These are phyloP conservation scores for Neoboletus brunneissimus DNA, from an alignment of 768 basidiomycete species.

Conservation along the genomic window DNA sequence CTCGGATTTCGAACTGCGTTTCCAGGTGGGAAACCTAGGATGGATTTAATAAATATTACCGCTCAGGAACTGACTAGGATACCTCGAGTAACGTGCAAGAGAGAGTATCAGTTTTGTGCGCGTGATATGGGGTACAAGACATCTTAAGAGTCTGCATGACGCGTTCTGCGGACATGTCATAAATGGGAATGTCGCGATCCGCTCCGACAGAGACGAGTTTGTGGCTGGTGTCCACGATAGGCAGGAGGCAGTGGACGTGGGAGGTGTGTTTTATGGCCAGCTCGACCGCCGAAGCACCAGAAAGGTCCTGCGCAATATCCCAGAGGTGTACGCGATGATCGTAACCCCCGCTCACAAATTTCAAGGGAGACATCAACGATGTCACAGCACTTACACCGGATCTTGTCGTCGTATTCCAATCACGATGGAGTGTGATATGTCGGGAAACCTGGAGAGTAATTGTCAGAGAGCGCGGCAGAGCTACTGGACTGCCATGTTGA, in stretches of 20 bases:
- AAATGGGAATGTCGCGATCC: slow-evolving; percentile 44
- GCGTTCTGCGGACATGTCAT: slow-evolving; percentile 47
- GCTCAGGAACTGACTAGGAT: slow-evolving; percentile 1
- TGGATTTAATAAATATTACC: not conserved
- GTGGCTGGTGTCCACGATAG: slow-evolving; percentile 43
- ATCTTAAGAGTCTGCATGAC: slow-evolving; percentile 39
- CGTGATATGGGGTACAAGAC: slow-evolving; percentile 45
- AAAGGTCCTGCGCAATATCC: slow-evolving; percentile 37
- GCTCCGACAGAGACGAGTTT: slow-evolving; percentile 49
- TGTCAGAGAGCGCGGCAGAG: slow-evolving; percentile 3
- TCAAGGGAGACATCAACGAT: slow-evolving; percentile 38
- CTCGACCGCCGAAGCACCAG: slow-evolving; percentile 29
- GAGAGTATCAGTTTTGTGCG: slow-evolving; percentile 36
- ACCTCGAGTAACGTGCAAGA: slow-evolving; percentile 48
- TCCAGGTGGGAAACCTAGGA: slow-evolving; percentile 48
- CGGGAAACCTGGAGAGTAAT: slow-evolving; percentile 4
- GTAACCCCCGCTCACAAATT: slow-evolving; percentile 50
- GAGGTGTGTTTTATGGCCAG: slow-evolving; percentile 44
- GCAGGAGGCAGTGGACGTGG: slow-evolving; percentile 41
- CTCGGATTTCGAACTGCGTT: slow-evolving; percentile 51
- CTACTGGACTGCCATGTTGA: slow-evolving; percentile 13
- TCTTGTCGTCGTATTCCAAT: slow-evolving; percentile 37
- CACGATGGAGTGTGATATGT: slow-evolving; percentile 20
- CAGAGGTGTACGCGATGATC: slow-evolving; percentile 50
- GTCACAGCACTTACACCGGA: slow-evolving; percentile 43